These are phyloP conservation scores for Mycena citricolor DNA, from an alignment of 1,284 basidiomycete genomes.

Conservation along the genomic window DNA sequence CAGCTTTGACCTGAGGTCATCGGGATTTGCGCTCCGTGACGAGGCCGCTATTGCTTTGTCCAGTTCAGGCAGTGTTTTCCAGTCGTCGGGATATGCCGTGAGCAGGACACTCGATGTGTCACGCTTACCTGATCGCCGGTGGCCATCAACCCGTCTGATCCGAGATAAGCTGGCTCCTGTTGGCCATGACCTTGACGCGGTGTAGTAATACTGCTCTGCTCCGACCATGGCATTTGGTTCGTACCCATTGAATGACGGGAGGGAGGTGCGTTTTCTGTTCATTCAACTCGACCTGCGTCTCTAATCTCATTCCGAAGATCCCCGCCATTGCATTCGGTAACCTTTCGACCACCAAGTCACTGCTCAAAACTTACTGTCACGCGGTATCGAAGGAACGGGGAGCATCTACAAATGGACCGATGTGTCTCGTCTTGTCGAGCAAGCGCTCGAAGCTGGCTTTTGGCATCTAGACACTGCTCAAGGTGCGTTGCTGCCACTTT, in stretches of 20 bases:
- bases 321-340: slow-evolving; percentile 29
- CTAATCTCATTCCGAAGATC: slow-evolving; percentile 22
- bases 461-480: slow-evolving; percentile 50
- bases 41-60: too few species aligned
- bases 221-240: slow-evolving; percentile 17
- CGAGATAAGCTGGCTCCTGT: too few species aligned
- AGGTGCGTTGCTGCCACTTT: slow-evolving; percentile 29
- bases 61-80: too few species aligned
- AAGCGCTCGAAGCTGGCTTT: slow-evolving; percentile 47
- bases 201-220: background rate
- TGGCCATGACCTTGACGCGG: too few species aligned
- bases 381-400: slow-evolving; percentile 28
- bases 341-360: background rate
- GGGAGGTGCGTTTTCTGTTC: slow-evolving; percentile 12
- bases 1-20: too few species aligned
- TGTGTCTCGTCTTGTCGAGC: slow-evolving; percentile 34
- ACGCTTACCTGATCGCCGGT: too few species aligned
- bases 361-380: background rate
- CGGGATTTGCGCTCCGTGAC: too few species aligned
- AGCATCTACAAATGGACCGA: slow-evolving; percentile 28
- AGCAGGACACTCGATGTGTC: too few species aligned
- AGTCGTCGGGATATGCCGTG: too few species aligned
- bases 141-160: too few species aligned
- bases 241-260: slow-evolving; percentile 23
- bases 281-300: background rate